Percentiles rank a stretch among this genome's conserved stretches.
Conservation (phyloP, 2,329 filamentous ascomycete species). For the Coniosporium tulheliwenetii region DNA sequence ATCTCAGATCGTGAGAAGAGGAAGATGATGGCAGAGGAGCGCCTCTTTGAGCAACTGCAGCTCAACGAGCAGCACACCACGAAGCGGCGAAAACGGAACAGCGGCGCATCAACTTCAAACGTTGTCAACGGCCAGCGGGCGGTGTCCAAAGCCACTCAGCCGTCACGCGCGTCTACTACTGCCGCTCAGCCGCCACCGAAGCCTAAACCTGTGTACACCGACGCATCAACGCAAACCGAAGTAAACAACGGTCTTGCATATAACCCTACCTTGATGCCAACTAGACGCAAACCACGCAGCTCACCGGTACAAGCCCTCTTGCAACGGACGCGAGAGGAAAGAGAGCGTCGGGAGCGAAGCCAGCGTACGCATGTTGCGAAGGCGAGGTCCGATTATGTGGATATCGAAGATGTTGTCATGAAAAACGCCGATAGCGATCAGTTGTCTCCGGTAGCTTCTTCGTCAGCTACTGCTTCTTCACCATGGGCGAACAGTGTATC, state of each 20-base stretch:
- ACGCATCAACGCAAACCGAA: conserved; percentile 10
- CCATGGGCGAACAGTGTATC: no score
- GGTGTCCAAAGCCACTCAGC: neutral
- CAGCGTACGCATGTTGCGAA: no score
- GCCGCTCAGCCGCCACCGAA: conserved; percentile 1
- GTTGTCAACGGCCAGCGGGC: conserved; percentile 4
- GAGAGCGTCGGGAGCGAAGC: no score
- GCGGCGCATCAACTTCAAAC: conserved; percentile 29
- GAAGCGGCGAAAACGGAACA: conserved; percentile 41
- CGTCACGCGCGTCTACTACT: neutral
- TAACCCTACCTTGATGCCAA: conserved; percentile 2
- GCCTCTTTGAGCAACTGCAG: conserved; percentile 45
- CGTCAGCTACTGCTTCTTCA: no score
- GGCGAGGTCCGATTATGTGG: no score
- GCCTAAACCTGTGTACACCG: conserved; percentile 11
- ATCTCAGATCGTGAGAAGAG: conserved; percentile 46
- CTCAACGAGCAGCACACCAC: conserved; percentile 38
- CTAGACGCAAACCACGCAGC: conserved; percentile 9
- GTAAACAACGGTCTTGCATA: conserved; percentile 5
- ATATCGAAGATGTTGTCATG: no score
- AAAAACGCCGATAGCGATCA: no score
- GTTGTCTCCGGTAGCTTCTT: no score
- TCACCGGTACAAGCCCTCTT: conserved; percentile 15
- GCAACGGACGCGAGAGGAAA: conserved; percentile 5
- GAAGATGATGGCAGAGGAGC: conserved; percentile 47